phyloP scores from a whole-genome alignment of 192 early-diverging fungal genomes.

The Gryganskiella cystojenkinii region DNA sequence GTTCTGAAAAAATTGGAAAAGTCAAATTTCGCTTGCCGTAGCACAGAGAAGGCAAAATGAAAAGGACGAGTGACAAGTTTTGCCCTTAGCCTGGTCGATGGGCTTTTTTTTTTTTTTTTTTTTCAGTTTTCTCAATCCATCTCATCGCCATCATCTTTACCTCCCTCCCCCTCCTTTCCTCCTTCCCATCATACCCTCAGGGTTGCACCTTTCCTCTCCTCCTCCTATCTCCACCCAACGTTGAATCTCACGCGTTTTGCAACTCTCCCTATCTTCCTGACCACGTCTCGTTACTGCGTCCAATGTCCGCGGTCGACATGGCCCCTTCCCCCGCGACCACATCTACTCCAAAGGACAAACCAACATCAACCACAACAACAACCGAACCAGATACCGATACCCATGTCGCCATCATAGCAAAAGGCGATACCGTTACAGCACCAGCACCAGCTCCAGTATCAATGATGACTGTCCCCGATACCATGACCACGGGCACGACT shows the following conservation, averaged over 20 bases:
- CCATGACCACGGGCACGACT: no score
- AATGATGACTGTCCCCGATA: no score
- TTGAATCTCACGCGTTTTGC: background rate
- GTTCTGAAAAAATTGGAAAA: no score
- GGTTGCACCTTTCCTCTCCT: background rate
- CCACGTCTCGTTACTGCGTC: background rate
- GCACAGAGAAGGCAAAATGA: no score
- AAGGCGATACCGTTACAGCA: no score
- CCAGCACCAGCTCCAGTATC: no score
- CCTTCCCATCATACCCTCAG: background rate
- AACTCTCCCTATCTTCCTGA: background rate
- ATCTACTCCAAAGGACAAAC: constrained; percentile 4
- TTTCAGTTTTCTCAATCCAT: background rate
- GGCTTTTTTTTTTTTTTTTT: background rate
- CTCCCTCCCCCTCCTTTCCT: constrained; percentile 6
- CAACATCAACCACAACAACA: background rate
- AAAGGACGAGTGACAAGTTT: no score
- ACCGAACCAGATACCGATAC: no score
- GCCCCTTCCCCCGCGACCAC: background rate
- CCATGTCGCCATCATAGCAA: no score
- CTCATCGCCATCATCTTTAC: background rate
- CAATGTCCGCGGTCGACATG: constrained; percentile 36
- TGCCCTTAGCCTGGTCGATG: background rate
- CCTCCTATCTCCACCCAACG: background rate
- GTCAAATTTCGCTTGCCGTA: no score